Base-by-base conservation (phyloP, 768 basidiomycete species). In the Mycena polygramma region DNA sequence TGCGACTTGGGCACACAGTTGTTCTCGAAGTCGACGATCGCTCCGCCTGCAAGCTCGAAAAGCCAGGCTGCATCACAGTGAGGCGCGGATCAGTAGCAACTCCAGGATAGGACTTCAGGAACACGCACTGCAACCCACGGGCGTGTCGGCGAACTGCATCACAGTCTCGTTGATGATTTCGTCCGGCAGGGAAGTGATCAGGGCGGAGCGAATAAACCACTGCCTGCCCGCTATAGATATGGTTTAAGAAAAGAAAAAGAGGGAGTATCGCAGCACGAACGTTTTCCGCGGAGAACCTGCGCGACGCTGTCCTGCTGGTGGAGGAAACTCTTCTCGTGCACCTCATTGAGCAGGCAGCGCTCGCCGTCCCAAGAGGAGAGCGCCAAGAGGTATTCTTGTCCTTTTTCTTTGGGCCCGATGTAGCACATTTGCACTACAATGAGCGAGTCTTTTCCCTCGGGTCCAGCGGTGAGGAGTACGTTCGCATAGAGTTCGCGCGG, bases 391-490 rank as follows among this genome's bases (percentile, higher is more conserved):
- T 94, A 90, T 73, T 94, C 94, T 76, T 91, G 90, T 3, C 91
- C 88, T 72, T 91, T 89, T 69, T 92, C 89, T 72, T 89, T 88
- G 0, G 90, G 84, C 0, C 96, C 96, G 51, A 94, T 80, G 78
- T 92, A 97, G 80, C 96, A 98, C 82, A 97, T 92, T 78, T 98
- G 96, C 59, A 98, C 90, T 45, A 97, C 94, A 68, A 96, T 88
- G 52, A 98, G 89, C 19, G 94, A 96, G 73, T 94, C 93, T 73
- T 93, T 88, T 58, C 90, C 90, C 13, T 89, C 90, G 6, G 95
- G 95, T 9, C 96, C 96, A 0, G 96, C 96, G 3, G 96, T 97
- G 64, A 97, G 87, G 63, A 97, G 88, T 41, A 95, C 89, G 77
- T 97, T 97, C 45, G 94, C 92, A 78, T 98, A 98, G 20, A 97